Conservation (phyloP, 2,329 filamentous ascomycete genomes). For the Neodidymelliopsis sp. region DNA sequence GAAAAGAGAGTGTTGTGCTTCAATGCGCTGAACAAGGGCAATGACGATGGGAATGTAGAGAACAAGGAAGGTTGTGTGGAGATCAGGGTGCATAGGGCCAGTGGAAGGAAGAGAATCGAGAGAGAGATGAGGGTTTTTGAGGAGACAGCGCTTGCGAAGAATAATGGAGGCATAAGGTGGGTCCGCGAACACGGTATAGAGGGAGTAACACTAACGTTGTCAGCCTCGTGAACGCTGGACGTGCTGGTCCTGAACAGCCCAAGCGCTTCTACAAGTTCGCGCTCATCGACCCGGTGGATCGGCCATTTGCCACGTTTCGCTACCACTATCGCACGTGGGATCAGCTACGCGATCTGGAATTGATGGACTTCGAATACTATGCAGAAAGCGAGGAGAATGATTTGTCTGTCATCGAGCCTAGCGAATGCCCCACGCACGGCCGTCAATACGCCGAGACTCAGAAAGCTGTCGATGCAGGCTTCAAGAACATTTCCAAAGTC, state of each 20-base stretch:
- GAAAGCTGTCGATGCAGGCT: not conserved
- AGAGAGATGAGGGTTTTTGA: conserved; percentile 36
- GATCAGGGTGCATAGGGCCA: conserved; percentile 52
- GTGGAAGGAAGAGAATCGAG: conserved; percentile 49
- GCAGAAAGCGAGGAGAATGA: conserved; percentile 27
- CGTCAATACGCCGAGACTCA: not conserved
- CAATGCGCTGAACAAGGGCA: conserved; percentile 20
- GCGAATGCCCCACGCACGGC: not conserved
- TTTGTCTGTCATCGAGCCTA: conserved; percentile 39
- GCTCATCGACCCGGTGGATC: conserved; percentile 57
- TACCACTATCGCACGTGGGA: conserved; percentile 49
- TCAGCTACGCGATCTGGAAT: conserved; percentile 33
- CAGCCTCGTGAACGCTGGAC: conserved; percentile 50
- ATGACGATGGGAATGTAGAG: conserved; percentile 19
- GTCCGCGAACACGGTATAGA: conserved; percentile 6
- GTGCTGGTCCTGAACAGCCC: conserved; percentile 49
- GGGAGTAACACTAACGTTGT: not conserved
- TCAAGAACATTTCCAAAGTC: not conserved
- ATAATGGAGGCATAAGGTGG: conserved; percentile 39
- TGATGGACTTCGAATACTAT: conserved; percentile 25
- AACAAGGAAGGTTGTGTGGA: conserved; percentile 48
- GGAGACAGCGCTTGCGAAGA: conserved; percentile 14
- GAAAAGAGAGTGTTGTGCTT: conserved; percentile 56
- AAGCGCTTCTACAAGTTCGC: conserved; percentile 58
- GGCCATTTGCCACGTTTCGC: conserved; percentile 57